A percentile compares a stretch with the other conserved stretches of the same genome.
phyloP scores from a whole-genome alignment of 1,284 basidiomycete species.

The Inonotus hispidus region DNA sequence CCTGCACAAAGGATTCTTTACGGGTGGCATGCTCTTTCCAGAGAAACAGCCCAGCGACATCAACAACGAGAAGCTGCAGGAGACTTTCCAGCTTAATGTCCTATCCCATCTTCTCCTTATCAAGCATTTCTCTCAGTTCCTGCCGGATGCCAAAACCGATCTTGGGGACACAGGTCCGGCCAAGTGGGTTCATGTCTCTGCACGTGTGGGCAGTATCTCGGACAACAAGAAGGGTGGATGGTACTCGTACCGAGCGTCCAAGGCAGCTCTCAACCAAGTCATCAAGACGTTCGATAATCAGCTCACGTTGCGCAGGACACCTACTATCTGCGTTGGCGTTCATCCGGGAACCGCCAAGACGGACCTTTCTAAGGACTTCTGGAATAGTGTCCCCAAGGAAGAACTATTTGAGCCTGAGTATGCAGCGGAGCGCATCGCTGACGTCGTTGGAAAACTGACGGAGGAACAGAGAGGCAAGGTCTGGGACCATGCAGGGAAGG shows the following conservation, averaged over 20 bases:
- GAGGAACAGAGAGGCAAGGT: conserved; percentile 53
- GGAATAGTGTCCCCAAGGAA: conserved; percentile 34
- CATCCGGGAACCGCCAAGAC: conserved; percentile 61
- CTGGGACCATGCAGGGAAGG: conserved; percentile 67
- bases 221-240: conserved; percentile 63
- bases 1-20: conserved; percentile 51
- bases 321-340: conserved; percentile 53
- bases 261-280: conserved; percentile 71
- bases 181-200: conserved; percentile 59
- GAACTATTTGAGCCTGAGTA: conserved; percentile 57
- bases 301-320: conserved; percentile 45
- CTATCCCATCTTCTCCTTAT: conserved; percentile 57
- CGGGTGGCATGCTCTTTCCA: conserved; percentile 49
- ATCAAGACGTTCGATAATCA: conserved; percentile 66
- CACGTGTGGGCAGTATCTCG: conserved; percentile 56
- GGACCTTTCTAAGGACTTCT: conserved; percentile 48
- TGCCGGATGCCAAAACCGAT: conserved; percentile 32
- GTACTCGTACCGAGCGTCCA: conserved; percentile 73
- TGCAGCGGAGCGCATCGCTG: conserved; percentile 51
- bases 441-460: conserved; percentile 46
- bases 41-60: conserved; percentile 55
- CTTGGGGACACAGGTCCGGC: conserved; percentile 24
- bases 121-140: conserved; percentile 57
- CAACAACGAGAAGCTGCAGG: conserved; percentile 36
- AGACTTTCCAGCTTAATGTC: conserved; percentile 52